These are phyloP conservation scores for Sorghum bicolor DNA, from an alignment of 176 grass and related monocot genomes.

Conservation along the genomic window DNA sequence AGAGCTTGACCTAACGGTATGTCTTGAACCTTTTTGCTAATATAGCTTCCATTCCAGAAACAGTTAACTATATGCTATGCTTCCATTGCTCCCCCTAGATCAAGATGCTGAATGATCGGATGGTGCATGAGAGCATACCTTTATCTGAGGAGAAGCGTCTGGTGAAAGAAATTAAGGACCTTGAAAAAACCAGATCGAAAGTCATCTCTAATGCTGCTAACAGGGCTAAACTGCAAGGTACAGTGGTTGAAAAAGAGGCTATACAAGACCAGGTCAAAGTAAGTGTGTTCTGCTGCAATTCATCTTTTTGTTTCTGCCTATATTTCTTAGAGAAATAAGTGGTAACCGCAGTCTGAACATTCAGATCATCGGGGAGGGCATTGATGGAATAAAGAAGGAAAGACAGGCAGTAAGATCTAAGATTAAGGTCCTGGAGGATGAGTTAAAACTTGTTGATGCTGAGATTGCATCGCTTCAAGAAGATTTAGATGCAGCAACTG, in stretches of 20 bases:
- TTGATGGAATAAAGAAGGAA: conserved; percentile 71
- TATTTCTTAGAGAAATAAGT: conserved; percentile 9
- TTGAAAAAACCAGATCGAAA: conserved; percentile 82
- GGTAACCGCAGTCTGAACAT: neutral
- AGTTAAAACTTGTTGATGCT: conserved; percentile 38
- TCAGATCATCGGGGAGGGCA: conserved; percentile 48
- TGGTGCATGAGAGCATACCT: conserved; percentile 86
- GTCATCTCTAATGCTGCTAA: conserved; percentile 73
- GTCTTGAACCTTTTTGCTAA: conserved; percentile 18
- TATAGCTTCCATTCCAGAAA: neutral
- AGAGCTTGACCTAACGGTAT: conserved; percentile 82
- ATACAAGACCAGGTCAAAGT: conserved; percentile 95
- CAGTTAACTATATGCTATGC: conserved; percentile 35
- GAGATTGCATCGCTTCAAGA: conserved; percentile 48
- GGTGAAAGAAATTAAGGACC: conserved; percentile 83
- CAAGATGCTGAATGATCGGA: conserved; percentile 72
- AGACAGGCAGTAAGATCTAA: conserved; percentile 56
- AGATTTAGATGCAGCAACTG: conserved; percentile 44
- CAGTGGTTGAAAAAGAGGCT: conserved; percentile 70
- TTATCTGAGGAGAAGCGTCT: conserved; percentile 84
- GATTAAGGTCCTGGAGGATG: conserved; percentile 65
- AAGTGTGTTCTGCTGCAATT: conserved; percentile 37
- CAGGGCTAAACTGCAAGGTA: conserved; percentile 71
- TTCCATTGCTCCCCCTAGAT: conserved; percentile 49
- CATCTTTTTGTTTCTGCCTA: conserved; percentile 10